phyloP scores from a whole-genome alignment of 2,329 filamentous ascomycete genomes.

The Penicillium sp. region DNA sequence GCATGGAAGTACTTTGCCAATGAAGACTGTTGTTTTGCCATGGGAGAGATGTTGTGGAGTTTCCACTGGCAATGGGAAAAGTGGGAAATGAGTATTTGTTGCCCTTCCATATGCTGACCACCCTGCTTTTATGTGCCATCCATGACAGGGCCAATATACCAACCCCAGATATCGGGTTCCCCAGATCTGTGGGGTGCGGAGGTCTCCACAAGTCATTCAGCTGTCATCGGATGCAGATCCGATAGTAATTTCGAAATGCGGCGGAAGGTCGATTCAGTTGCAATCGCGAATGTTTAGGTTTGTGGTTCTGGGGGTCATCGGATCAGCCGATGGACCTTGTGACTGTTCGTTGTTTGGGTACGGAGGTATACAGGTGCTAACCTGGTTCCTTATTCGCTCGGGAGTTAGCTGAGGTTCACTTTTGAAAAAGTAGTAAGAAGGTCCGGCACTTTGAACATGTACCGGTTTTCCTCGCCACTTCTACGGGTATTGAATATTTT shows the following conservation, averaged over 20 bases:
- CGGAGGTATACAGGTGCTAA: too few relatives aligned
- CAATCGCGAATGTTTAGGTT: not conserved
- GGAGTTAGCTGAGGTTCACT: too few relatives aligned
- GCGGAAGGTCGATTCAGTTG: not conserved
- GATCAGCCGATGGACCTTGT: not conserved
- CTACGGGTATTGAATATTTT: too few relatives aligned
- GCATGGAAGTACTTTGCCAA: not conserved
- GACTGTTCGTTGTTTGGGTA: too few relatives aligned
- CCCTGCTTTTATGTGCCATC: not conserved
- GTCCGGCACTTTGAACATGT: too few relatives aligned
- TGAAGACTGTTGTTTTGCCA: not conserved
- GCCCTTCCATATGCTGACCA: not conserved
- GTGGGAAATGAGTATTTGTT: not conserved
- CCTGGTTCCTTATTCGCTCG: too few relatives aligned
- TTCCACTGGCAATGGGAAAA: not conserved
- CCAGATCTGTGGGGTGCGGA: not conserved
- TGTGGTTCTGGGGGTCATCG: not conserved
- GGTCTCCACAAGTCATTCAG: not conserved
- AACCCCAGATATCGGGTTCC: not conserved
- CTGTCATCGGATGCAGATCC: not conserved
- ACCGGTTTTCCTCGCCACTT: too few relatives aligned
- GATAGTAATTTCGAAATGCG: not conserved
- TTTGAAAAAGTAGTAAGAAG: too few relatives aligned
- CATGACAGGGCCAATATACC: not conserved
- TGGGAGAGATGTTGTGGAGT: not conserved